Base-by-base conservation (phyloP, 176 grass and related monocot genomes). In the Triticum dicoccoides region DNA sequence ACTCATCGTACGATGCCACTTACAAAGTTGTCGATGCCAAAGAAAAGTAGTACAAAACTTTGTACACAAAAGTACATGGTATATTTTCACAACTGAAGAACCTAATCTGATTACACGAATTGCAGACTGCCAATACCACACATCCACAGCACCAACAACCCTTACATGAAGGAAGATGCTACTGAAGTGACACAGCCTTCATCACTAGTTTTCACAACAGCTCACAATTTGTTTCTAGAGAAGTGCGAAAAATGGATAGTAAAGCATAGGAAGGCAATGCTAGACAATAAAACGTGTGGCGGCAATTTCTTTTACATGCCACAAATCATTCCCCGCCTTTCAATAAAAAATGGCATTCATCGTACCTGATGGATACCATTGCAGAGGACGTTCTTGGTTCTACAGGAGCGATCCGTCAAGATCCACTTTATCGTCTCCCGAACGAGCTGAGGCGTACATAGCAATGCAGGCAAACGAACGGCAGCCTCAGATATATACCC, bases 311-410 rank as follows among this genome's bases (percentile, higher is more conserved):
- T 69, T 37, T 41, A 32, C 24, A 74, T 66, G 51, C 12, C 59
- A 56, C 6, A 58, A 61, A 34, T 5, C 17, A 61, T 10, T 58
- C 37, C 11, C 12, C 20, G 1, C 12, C 24, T 51, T 75, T 75
- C 13, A 75, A 14, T 5, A 56, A 62, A 51, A 18, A 30, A 76
- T 47, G 73, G 0, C 44, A 75, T 17, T 49, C 52, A 6, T 8
- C 8, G 37, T 83, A 90, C 89, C 89, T 74, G 51, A 7, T 54
- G 51, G 20, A 20, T 20, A 21, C 56, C 56, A 21, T 21, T 59
- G 56, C 56, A 59, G 56, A 59, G 56, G 56, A 59, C 56, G 56
- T 59, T 59, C 18, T 20, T 59, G 56, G 56, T 59, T 59, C 20
- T 59, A 21, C 56, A 18, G 51, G 51, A 54, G 4, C 51, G 51